Conservation (phyloP, 306 rosid species). For the Canavalia ensiformis region DNA sequence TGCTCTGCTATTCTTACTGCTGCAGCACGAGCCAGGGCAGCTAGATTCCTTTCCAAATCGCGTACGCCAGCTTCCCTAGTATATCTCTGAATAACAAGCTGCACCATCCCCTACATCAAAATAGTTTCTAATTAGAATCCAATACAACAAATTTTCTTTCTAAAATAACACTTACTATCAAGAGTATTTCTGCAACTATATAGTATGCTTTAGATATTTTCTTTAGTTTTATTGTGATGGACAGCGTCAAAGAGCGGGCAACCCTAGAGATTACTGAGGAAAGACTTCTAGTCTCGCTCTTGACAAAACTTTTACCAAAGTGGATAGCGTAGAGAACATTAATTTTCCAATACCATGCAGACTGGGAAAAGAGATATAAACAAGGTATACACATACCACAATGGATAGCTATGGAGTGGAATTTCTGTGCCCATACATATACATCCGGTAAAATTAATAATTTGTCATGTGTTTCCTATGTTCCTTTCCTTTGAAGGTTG, state of each 20-base stretch:
- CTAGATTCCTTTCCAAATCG: constrained; percentile 85
- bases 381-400: neutral
- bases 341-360: constrained; percentile 17
- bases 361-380: neutral
- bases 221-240: constrained; percentile 10
- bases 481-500: constrained; percentile 24
- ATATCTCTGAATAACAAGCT: constrained; percentile 86
- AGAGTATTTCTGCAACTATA: constrained; percentile 33
- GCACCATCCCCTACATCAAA: constrained; percentile 79
- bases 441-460: constrained; percentile 37
- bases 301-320: constrained; percentile 10
- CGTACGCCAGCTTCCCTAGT: constrained; percentile 99
- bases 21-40: constrained; percentile 97
- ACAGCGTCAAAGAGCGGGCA: constrained; percentile 22
- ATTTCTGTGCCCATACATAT: constrained; percentile 32
- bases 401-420: constrained; percentile 2
- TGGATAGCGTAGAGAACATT: constrained; percentile 34
- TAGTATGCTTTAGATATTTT: constrained; percentile 1
- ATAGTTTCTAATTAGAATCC: constrained; percentile 43
- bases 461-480: neutral
- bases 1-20: constrained; percentile 95
- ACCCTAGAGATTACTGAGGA: constrained; percentile 31
- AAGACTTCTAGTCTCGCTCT: constrained; percentile 3
- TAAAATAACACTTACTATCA: neutral
- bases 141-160: constrained; percentile 37